Conservation (phyloP, 768 basidiomycete genomes). For the Pleurotus tuber-regium region DNA sequence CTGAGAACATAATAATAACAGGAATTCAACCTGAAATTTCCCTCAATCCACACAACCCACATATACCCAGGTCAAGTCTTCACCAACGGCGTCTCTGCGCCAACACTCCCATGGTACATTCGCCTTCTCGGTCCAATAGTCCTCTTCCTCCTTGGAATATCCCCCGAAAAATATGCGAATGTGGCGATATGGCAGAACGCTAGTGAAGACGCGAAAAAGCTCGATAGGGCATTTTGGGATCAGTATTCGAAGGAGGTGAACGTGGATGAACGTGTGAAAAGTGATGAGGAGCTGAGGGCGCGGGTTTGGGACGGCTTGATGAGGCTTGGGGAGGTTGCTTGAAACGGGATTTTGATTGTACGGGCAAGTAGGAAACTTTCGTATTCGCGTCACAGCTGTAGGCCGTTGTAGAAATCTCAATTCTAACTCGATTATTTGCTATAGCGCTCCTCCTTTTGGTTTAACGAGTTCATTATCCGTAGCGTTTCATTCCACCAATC, state of each 20-base stretch:
- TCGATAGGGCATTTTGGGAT: constrained; percentile 5
- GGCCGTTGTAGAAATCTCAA: too few relatives aligned
- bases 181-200: constrained; percentile 1
- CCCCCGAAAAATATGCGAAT: not conserved
- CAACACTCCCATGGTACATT: constrained; percentile 3
- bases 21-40: constrained; percentile 6
- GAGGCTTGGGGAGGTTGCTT: not conserved
- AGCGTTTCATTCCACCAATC: too few relatives aligned
- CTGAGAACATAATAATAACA: too few relatives aligned
- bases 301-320: constrained; percentile 8
- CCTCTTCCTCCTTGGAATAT: not conserved
- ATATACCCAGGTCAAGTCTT: constrained; percentile 1
- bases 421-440: too few relatives aligned
- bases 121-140: not conserved
- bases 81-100: not conserved
- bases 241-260: not conserved
- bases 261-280: not conserved
- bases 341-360: too few relatives aligned
- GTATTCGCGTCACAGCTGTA: too few relatives aligned
- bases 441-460: too few relatives aligned
- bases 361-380: too few relatives aligned
- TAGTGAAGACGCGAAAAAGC: not conserved
- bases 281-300: not conserved
- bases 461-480: too few relatives aligned
- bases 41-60: not conserved